phyloP scores from a whole-genome alignment of 2,329 filamentous ascomycete species.

The Colletotrichum lini region DNA sequence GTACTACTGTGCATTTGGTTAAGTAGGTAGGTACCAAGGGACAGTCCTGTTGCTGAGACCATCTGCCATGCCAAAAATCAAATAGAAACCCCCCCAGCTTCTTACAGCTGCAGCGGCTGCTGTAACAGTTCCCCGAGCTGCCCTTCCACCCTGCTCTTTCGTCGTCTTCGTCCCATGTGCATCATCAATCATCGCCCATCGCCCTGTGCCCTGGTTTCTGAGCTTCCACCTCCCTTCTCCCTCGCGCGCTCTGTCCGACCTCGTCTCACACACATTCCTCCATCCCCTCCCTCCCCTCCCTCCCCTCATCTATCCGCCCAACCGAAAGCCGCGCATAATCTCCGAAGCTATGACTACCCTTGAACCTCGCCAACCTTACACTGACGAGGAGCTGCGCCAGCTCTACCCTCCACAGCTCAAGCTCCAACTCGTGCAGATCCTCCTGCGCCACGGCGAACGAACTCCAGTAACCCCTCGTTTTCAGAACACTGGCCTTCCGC shows the following conservation, averaged over 20 bases:
- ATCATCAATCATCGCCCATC: not conserved
- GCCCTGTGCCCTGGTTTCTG: conserved; percentile 8
- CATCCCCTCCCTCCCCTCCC: conserved; percentile 14
- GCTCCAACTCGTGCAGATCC: conserved; percentile 90
- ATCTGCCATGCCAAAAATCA: conserved; percentile 12
- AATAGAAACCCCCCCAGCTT: conserved; percentile 17
- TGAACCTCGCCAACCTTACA: conserved; percentile 81
- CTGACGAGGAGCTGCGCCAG: conserved; percentile 80
- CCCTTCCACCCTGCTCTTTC: conserved; percentile 7
- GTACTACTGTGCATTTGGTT: not conserved
- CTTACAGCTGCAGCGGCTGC: not conserved
- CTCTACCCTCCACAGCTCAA: conserved; percentile 87
- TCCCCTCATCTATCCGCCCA: not conserved
- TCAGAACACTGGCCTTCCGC: conserved; percentile 77
- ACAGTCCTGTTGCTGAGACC: not conserved
- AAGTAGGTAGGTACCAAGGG: conserved; percentile 9
- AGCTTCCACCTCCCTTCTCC: conserved; percentile 7
- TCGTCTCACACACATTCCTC: conserved; percentile 35
- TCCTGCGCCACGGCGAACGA: conserved; percentile 84
- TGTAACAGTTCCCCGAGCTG: conserved; percentile 2
- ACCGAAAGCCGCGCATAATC: conserved; percentile 8
- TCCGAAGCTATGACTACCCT: conserved; percentile 80
- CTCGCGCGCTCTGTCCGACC: not conserved
- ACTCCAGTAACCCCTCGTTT: conserved; percentile 92
- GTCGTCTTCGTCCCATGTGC: conserved; percentile 28